A percentile compares a stretch with the other conserved stretches of the same genome.
Conservation (phyloP, 768 basidiomycete genomes). For the Rhizopogon rudus region DNA sequence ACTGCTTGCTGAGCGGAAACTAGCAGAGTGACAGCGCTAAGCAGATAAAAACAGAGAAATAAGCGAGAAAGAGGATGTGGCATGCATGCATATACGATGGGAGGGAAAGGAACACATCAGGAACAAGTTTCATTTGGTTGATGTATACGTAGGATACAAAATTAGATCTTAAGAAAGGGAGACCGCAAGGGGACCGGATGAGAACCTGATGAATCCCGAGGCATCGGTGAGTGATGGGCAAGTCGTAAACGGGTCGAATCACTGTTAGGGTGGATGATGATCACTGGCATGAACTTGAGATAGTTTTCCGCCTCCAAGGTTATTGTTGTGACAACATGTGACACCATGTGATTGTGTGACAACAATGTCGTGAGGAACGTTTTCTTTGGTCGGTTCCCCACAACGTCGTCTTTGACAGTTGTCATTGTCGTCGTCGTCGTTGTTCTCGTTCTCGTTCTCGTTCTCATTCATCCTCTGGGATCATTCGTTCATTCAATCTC, state of each 20-base stretch:
- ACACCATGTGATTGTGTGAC: background rate
- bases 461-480: background rate
- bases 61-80: slow-evolving; percentile 14
- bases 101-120: background rate
- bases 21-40: slow-evolving; percentile 1
- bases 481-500: slow-evolving; percentile 14
- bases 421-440: background rate
- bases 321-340: background rate
- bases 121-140: too few relatives aligned
- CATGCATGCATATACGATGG: slow-evolving; percentile 11
- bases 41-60: slow-evolving; percentile 10
- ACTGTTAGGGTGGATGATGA: too few relatives aligned
- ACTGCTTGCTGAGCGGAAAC: slow-evolving; percentile 18
- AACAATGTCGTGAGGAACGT: background rate
- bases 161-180: too few relatives aligned
- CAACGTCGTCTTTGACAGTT: too few relatives aligned
- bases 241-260: too few relatives aligned
- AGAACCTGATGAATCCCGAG: too few relatives aligned
- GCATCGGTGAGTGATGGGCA: too few relatives aligned
- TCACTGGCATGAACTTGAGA: too few relatives aligned
- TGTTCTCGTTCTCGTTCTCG: background rate
- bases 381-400: background rate
- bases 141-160: background rate
- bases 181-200: too few relatives aligned
- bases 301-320: too few relatives aligned